Evolutionary conservation across 805 yeast species (phyloP).

Genomic region (Martiniozyma abietophila): DNA sequence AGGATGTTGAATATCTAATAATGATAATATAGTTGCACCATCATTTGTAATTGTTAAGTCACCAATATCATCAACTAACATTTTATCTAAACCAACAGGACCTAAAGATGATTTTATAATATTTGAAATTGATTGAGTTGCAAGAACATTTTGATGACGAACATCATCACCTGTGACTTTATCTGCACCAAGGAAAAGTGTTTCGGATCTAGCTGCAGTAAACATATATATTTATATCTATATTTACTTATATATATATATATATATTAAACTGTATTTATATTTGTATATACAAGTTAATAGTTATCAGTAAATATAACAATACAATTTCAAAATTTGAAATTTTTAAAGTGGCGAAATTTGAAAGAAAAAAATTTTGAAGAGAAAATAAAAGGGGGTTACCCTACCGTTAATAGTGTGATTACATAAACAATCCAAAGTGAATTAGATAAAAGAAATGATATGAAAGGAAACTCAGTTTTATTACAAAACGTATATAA

Average conservation of each 20-base stretch:
- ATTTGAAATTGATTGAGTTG: conserved; percentile 80
- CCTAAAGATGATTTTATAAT: conserved; percentile 89
- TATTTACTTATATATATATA: too few species aligned
- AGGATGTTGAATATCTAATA: conserved; percentile 96
- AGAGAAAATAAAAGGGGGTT: conserved; percentile 1
- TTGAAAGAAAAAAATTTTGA: background rate
- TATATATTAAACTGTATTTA: too few species aligned
- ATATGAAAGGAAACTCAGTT: too few species aligned
- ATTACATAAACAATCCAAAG: too few species aligned
- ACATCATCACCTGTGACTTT: conserved; percentile 94
- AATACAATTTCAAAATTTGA: too few species aligned
- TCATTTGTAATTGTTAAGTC: conserved; percentile 98
- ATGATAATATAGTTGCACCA: conserved; percentile 90
- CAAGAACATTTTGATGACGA: conserved; percentile 90
- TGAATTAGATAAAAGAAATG: too few species aligned
- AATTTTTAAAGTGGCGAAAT: too few species aligned
- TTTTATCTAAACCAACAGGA: conserved; percentile 96
- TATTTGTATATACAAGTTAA: too few species aligned
- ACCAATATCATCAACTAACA: conserved; percentile 98
- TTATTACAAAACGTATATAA: too few species aligned
- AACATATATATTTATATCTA: conserved; percentile 32
- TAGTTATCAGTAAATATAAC: too few species aligned
- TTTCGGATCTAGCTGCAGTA: conserved; percentile 80
- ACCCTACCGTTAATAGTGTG: conserved; percentile 3
- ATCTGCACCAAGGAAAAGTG: conserved; percentile 92